Base-by-base conservation (phyloP, 768 basidiomycete genomes). In the Termitomyces heimii region DNA sequence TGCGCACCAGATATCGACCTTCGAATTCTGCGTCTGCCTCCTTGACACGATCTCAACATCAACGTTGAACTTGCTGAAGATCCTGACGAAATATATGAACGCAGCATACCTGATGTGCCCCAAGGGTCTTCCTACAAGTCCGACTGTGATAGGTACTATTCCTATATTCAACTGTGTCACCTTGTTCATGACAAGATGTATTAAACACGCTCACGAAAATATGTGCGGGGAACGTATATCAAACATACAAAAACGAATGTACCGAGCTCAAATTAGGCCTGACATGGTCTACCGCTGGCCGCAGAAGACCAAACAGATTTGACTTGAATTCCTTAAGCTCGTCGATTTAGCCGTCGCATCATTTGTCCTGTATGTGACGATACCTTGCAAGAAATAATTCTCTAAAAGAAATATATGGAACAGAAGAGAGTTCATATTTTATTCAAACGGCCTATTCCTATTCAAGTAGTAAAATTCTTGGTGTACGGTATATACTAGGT, bases 1-100 rank as follows among this genome's bases (percentile, higher is more conserved):
- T n/a, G n/a, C n/a, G n/a, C n/a, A n/a, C n/a, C n/a, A n/a, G n/a
- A n/a, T n/a, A 70, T 71, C 4, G 53, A 56, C 31, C n/a, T 54
- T 53, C 50, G 61, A 67, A 31, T 26, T 12, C n/a, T 67, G 70
- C 5, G 69, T 3, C 2, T 75, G 71, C 14, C 59, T 76, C 46
- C 74, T 76, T 42, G 69, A 70, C 35, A 73, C 26, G 76, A 76
- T 54, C 68, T 70, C 42, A 64, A 65, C 37, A 74, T 69, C 4
- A 65, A 63, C 6, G 58, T 55, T 13, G 62, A 65, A 29, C 32
- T 75, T 28, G 52, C 73, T 0, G 73, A 77, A 40, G n/a, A 2
- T 75, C 70, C 7, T 77, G 53, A 73, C 74, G 7, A 62, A 66
- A 47, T 80, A 77, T 51, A 71, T 77, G 34, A 75, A 78, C 39